These are phyloP conservation scores for thale cress (Arabidopsis thaliana) DNA, from an alignment of 345 rosid genomes.

Conservation along the genomic window TAIR10.1 NC_003074.8:694001-694500, in stretches of 20 bases:
- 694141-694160: constrained; percentile 96
- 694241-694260: constrained; percentile 54
- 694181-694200: constrained; percentile 97
- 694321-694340: constrained; percentile 88
- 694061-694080: neutral
- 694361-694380: constrained; percentile 98
- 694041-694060: constrained; percentile 12
- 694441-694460: constrained; percentile 53
- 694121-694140: constrained; percentile 98
- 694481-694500: constrained; percentile 3
- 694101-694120: constrained; percentile 63
- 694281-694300: constrained; percentile 93
- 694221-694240: constrained; percentile 58
- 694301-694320: constrained; percentile 78
- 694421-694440: constrained; percentile 90
- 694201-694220: constrained; percentile 88
- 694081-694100: constrained; percentile 7
- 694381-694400: constrained; percentile 98
- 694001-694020: neutral
- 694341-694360: constrained; percentile 93
- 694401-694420: constrained; percentile 99
- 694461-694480: constrained; percentile 2
- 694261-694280: constrained; percentile 73
- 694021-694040: constrained; percentile 17
- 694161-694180: constrained; percentile 94